These are phyloP conservation scores for Phylloporus arenicola DNA, from an alignment of 768 basidiomycete species.

Conservation along the genomic window DNA sequence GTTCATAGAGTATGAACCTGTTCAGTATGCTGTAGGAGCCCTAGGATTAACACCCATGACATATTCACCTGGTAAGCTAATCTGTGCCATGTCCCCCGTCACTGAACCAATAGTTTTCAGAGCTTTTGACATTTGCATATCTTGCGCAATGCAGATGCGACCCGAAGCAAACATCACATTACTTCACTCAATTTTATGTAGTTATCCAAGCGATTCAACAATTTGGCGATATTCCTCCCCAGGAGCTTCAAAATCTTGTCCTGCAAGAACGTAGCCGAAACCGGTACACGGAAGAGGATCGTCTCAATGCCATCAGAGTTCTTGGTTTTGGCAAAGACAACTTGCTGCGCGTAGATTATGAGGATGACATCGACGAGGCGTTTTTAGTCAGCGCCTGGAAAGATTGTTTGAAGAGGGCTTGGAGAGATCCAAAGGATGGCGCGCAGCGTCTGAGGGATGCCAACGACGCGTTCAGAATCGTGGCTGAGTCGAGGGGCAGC, in stretches of 20 bases:
- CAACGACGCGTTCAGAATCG: constrained; percentile 62
- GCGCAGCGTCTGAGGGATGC: constrained; percentile 46
- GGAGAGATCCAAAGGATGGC: constrained; percentile 43
- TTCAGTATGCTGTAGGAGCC: constrained; percentile 36
- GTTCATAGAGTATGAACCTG: constrained; percentile 37
- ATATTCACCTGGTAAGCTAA: constrained; percentile 54
- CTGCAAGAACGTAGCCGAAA: constrained; percentile 57
- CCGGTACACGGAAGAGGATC: constrained; percentile 57
- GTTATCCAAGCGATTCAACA: constrained; percentile 48
- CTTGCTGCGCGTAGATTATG: constrained; percentile 61
- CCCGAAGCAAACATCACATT: constrained; percentile 53
- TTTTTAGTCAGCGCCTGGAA: constrained; percentile 72
- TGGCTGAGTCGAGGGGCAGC: constrained; percentile 62
- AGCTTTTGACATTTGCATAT: constrained; percentile 73
- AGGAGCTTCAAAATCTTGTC: constrained; percentile 52
- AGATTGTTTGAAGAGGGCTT: constrained; percentile 49
- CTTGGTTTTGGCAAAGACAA: constrained; percentile 68
- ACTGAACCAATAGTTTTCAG: constrained; percentile 33
- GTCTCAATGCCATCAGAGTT: constrained; percentile 38
- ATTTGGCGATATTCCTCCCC: constrained; percentile 41
- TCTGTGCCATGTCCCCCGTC: background rate
- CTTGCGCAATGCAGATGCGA: constrained; percentile 79
- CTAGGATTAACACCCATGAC: constrained; percentile 66
- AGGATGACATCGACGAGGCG: constrained; percentile 59
- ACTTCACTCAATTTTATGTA: constrained; percentile 55